A percentile compares a stretch with the other conserved stretches of the same genome.
phyloP scores from a whole-genome alignment of 2,329 filamentous ascomycete genomes.

The Lizonia empirigonia region DNA sequence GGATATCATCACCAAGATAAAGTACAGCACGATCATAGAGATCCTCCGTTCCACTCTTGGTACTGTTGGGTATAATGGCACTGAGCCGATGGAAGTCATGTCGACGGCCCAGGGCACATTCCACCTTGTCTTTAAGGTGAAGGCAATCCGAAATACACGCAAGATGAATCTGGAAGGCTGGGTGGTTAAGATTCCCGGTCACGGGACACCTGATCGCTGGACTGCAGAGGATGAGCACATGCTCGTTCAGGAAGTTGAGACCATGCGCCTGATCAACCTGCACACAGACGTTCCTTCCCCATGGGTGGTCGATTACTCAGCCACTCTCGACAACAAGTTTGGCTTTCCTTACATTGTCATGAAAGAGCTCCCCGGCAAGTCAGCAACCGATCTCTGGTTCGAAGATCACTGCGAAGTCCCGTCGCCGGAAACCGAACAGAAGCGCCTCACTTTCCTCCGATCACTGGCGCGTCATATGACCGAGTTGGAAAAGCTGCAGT shows the following conservation, averaged over 20 bases:
- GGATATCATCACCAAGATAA: no score
- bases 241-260: constrained; percentile 2
- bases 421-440: background rate
- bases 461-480: constrained; percentile 19
- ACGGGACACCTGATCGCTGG: constrained; percentile 3
- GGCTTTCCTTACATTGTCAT: constrained; percentile 29
- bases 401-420: background rate
- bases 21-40: no score
- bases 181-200: constrained; percentile 5
- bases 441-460: constrained; percentile 20
- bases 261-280: background rate
- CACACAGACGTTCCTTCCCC: constrained; percentile 18
- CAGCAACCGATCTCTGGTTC: constrained; percentile 19
- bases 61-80: no score
- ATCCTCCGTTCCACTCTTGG: no score
- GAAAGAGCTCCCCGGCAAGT: constrained; percentile 14
- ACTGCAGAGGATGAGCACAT: background rate
- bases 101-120: background rate
- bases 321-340: constrained; percentile 20
- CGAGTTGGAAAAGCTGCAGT: constrained; percentile 14
- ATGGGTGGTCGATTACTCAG: constrained; percentile 16
- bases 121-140: background rate
- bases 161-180: background rate
- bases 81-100: background rate
- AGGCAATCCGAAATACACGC: background rate